These are phyloP conservation scores for Hypomyces rosellus DNA, from an alignment of 2,329 filamentous ascomycete species.

Conservation along the genomic window DNA sequence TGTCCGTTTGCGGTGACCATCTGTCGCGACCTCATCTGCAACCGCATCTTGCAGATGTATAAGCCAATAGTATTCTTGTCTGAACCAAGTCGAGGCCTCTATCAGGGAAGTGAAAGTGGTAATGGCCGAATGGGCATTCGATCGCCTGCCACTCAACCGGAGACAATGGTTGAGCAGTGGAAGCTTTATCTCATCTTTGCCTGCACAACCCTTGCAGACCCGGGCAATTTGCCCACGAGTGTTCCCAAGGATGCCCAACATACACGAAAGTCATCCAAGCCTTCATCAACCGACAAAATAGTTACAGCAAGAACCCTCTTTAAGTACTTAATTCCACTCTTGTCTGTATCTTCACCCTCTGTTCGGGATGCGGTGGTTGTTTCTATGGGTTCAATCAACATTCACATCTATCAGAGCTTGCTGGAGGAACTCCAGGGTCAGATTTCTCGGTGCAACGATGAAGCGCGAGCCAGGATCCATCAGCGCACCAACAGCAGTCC, in stretches of 20 bases:
- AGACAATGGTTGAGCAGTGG: slow-evolving; percentile 93
- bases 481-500: slow-evolving; percentile 79
- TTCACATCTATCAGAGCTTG: slow-evolving; percentile 84
- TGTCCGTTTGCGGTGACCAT: slow-evolving; percentile 89
- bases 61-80: slow-evolving; percentile 72
- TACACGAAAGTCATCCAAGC: slow-evolving; percentile 70
- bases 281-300: slow-evolving; percentile 65
- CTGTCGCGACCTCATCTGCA: slow-evolving; percentile 86
- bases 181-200: slow-evolving; percentile 96
- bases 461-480: slow-evolving; percentile 80
- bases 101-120: slow-evolving; percentile 52
- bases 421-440: slow-evolving; percentile 85
- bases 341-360: slow-evolving; percentile 71
- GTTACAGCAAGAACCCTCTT: slow-evolving; percentile 85
- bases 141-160: slow-evolving; percentile 66
- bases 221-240: slow-evolving; percentile 49
- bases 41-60: slow-evolving; percentile 89
- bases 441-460: slow-evolving; percentile 79
- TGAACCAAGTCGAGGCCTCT: slow-evolving; percentile 60
- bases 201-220: slow-evolving; percentile 86
- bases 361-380: slow-evolving; percentile 87
- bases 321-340: slow-evolving; percentile 80
- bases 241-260: slow-evolving; percentile 59
- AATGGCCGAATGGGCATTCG: slow-evolving; percentile 46
- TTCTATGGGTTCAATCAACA: slow-evolving; percentile 89